These are phyloP conservation scores for Hamamelis virginiana DNA, from an alignment of 164 flowering plant genomes.

Conservation along the genomic window DNA sequence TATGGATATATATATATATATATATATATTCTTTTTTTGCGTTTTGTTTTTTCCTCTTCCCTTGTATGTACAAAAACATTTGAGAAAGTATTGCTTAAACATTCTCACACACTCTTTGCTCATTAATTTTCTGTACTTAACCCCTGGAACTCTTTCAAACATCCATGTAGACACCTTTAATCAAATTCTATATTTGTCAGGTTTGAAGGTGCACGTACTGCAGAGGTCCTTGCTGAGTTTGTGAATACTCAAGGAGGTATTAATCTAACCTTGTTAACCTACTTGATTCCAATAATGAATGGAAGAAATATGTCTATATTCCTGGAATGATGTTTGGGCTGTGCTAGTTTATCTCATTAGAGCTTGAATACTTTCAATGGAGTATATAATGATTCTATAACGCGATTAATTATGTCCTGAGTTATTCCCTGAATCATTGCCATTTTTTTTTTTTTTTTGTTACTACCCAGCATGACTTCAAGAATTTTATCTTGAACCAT, in stretches of 20 bases:
- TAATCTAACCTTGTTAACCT: not conserved
- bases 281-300: not conserved
- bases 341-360: not conserved
- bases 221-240: constrained; percentile 88
- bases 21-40: too few species aligned
- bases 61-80: too few species aligned
- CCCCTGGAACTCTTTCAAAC: not conserved
- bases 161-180: too few species aligned
- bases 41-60: not conserved
- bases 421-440: too few species aligned
- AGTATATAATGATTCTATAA: too few species aligned
- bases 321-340: not conserved
- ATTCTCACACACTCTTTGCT: not conserved
- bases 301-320: not conserved
- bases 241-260: constrained; percentile 89
- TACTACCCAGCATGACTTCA: too few species aligned
- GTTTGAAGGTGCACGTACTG: constrained; percentile 88
- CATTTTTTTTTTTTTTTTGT: too few species aligned
- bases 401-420: too few species aligned
- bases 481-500: too few species aligned
- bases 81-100: too few species aligned
- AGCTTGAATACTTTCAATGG: too few species aligned
- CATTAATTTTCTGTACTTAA: not conserved
- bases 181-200: constrained; percentile 25
- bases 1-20: too few species aligned